phyloP scores from a whole-genome alignment of 345 rosid genomes.

The Turnera subulata region DNA sequence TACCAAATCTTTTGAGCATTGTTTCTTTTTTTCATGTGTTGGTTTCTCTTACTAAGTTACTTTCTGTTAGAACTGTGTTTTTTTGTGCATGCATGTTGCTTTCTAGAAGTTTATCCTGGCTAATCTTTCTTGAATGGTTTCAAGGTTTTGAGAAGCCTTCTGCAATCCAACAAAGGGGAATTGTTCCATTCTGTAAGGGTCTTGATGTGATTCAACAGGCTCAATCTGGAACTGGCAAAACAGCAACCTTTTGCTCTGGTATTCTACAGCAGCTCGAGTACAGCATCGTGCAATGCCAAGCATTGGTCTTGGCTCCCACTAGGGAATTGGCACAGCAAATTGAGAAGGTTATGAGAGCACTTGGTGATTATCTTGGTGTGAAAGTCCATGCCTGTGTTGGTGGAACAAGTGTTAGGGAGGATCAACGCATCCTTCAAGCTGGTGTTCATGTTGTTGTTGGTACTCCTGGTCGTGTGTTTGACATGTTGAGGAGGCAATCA shows the following conservation, averaged over 20 bases:
- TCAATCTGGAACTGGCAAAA: conserved; percentile 92
- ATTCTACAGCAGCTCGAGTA: conserved; percentile 83
- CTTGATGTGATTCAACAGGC: conserved; percentile 97
- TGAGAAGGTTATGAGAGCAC: conserved; percentile 94
- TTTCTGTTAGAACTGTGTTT: too few species aligned
- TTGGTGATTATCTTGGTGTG: conserved; percentile 87
- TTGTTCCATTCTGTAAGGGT: conserved; percentile 88
- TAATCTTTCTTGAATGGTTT: background rate
- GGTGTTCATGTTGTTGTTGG: conserved; percentile 98
- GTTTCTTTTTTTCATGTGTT: background rate
- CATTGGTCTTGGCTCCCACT: conserved; percentile 84
- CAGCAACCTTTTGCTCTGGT: conserved; percentile 95
- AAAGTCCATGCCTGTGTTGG: conserved; percentile 97
- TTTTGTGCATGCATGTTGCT: too few species aligned
- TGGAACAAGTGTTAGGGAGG: conserved; percentile 94
- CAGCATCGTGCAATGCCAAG: conserved; percentile 65
- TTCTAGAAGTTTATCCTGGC: background rate
- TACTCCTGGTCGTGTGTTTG: conserved; percentile 96
- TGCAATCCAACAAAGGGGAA: conserved; percentile 95
- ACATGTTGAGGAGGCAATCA: conserved; percentile 86
- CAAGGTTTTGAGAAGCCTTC: conserved; percentile 83
- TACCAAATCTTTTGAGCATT: background rate
- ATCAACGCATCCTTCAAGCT: conserved; percentile 80
- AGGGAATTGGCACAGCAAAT: conserved; percentile 93
- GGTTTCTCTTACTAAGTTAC: background rate